Base-by-base conservation (phyloP, 306 rosid genomes). In the Dryas drummondii region DNA sequence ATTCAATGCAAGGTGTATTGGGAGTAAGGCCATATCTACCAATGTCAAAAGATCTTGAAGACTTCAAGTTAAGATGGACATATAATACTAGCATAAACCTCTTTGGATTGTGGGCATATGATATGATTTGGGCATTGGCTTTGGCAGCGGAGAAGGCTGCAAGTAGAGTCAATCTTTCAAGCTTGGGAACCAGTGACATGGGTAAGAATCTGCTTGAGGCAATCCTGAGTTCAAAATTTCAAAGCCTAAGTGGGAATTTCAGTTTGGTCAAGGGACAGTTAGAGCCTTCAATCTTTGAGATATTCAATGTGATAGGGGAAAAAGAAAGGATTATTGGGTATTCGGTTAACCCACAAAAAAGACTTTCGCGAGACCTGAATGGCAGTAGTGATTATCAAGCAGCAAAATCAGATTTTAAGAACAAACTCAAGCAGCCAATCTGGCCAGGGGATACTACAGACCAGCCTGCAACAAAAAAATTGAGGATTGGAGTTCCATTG, bases 21-120 rank as follows among this genome's bases (percentile, higher is more conserved):
- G 87, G 90, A 48, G 62, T 83, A 19, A 81, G 82, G 80, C 84
- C 87, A 0, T 11, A 37, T 46, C n/a, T 83, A 10, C 72, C 74
- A 1, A 4, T 1, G 7, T 53, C 82, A 0, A 3, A 46, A 71
- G 4, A 32, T 13, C 67, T 86, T 16, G 4, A 55, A 14, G 22
- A 64, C 6, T 81, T 86, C 53, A 14, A 61, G 27, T 16, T 9
- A 16, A 72, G 50, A 51, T 60, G 58, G 80, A 63, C 6, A 7
- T 52, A 12, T 7, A 48, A 61, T 37, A 69, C 2, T 32, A 2
- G 46, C 12, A 8, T 59, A 54, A 76, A 67, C 55, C 9, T 78
- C 14, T 83, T 68, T 53, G 84, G 84, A 47, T 7, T 81, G 26
- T 79, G 78, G 90, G 90, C 90, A 19, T 81, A 86, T 70, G 86